These are phyloP conservation scores for Podila horticola DNA, from an alignment of 192 early-diverging fungal species.

Conservation along the genomic window DNA sequence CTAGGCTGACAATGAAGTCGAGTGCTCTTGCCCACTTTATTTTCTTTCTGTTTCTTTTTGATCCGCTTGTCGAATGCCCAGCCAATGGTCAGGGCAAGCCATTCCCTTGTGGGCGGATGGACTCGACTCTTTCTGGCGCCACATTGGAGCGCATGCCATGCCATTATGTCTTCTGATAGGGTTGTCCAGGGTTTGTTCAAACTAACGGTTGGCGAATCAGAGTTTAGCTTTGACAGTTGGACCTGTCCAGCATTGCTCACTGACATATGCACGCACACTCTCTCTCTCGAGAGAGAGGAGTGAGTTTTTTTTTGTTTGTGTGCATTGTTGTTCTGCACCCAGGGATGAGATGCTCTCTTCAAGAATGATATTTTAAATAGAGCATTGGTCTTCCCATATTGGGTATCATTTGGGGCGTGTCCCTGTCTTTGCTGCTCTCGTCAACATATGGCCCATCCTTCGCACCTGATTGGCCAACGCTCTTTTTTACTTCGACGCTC, in stretches of 20 bases:
- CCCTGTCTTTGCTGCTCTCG: background rate
- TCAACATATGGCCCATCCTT: background rate
- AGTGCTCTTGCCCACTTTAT: background rate
- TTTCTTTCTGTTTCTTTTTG: constrained; percentile 6
- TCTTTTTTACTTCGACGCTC: background rate
- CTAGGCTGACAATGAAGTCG: background rate
- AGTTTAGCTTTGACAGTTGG: background rate
- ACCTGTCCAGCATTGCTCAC: no score
- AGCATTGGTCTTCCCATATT: no score
- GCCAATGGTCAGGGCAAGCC: constrained; percentile 14
- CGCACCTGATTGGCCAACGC: background rate
- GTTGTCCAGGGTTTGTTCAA: constrained; percentile 5
- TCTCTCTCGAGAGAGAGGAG: no score
- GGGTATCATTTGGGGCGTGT: background rate
- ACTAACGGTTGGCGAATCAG: constrained; percentile 18
- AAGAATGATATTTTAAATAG: no score
- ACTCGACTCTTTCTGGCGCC: no score
- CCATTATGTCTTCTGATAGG: constrained; percentile 27
- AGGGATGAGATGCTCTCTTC: no score
- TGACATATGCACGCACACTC: no score
- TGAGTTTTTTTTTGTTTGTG: no score
- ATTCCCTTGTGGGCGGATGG: constrained; percentile 35
- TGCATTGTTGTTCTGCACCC: background rate
- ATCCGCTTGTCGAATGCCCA: background rate
- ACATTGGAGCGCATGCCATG: constrained; percentile 11